Conservation (phyloP, 2,329 filamentous ascomycete genomes). For the Cadophora gregata region DNA sequence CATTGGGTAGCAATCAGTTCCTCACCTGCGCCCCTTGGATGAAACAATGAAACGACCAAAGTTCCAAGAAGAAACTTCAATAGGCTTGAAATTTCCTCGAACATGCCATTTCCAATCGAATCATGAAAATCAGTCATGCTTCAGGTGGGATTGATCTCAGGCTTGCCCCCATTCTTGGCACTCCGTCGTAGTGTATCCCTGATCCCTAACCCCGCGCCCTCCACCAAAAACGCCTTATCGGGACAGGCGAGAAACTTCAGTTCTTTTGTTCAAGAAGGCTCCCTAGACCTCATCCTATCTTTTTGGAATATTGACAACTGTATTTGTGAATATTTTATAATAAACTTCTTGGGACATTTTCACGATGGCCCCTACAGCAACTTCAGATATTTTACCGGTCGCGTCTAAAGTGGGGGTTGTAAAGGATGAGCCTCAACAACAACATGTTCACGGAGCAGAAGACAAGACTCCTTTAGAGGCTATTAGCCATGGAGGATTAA, state of each 20-base stretch:
- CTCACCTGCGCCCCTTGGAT: too few species aligned
- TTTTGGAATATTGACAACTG: not conserved
- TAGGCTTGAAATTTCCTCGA: not conserved
- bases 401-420: constrained; percentile 27
- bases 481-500: constrained; percentile 43
- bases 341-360: not conserved
- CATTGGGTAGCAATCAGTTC: not conserved
- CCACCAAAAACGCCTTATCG: constrained; percentile 4
- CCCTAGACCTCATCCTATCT: not conserved
- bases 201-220: constrained; percentile 7
- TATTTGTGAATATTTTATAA: not conserved
- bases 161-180: constrained; percentile 12
- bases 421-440: constrained; percentile 25
- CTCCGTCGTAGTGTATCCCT: not conserved
- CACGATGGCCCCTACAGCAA: constrained; percentile 36
- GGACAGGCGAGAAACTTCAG: constrained; percentile 1
- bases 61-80: not conserved
- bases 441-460: constrained; percentile 39
- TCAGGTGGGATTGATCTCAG: not conserved
- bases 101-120: not conserved
- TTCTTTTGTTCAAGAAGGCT: not conserved
- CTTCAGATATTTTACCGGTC: constrained; percentile 23
- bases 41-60: not conserved
- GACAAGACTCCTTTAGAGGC: constrained; percentile 44
- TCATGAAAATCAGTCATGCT: not conserved